Percentiles rank a stretch among this genome's conserved stretches.
Conservation (phyloP, 2,329 filamentous ascomycete species). For the Neopestalotiopsis sp. region DNA sequence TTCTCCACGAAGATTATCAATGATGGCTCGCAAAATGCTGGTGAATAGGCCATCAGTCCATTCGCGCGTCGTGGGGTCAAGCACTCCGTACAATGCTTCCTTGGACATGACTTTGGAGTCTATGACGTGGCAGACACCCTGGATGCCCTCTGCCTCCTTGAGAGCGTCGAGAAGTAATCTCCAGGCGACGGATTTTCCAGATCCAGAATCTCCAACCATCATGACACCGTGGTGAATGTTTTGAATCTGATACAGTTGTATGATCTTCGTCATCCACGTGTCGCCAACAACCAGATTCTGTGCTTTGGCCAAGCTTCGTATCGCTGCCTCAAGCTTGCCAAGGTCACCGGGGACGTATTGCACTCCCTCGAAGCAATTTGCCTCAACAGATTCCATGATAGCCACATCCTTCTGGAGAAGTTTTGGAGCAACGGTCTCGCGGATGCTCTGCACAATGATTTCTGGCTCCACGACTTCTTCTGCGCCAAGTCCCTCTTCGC, state of each 20-base stretch:
- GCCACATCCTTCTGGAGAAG: constrained; percentile 91
- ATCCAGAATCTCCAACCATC: constrained; percentile 99
- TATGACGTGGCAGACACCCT: constrained; percentile 96
- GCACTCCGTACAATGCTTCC: constrained; percentile 91
- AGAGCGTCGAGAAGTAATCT: constrained; percentile 88
- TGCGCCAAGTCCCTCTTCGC: constrained; percentile 61
- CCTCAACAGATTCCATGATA: constrained; percentile 83
- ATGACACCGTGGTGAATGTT: constrained; percentile 99
- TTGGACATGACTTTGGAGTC: constrained; percentile 99
- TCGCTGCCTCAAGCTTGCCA: constrained; percentile 77
- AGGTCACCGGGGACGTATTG: constrained; percentile 91
- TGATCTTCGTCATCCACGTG: constrained; percentile 94
- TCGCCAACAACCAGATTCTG: constrained; percentile 90
- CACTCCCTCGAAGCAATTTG: constrained; percentile 87
- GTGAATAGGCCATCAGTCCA: constrained; percentile 99
- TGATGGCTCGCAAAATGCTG: constrained; percentile 95
- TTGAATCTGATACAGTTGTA: constrained; percentile 98
- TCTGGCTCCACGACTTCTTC: constrained; percentile 87
- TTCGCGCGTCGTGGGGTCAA: constrained; percentile 95
- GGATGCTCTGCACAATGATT: constrained; percentile 97
- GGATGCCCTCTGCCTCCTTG: constrained; percentile 86
- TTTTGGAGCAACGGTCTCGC: constrained; percentile 98
- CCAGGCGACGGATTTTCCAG: constrained; percentile 96
- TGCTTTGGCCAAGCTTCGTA: constrained; percentile 81
- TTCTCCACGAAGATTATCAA: constrained; percentile 97